These are phyloP conservation scores for Globisporangium cystogenes DNA, from an alignment of 352 stramenopile species.

Conservation along the genomic window DNA sequence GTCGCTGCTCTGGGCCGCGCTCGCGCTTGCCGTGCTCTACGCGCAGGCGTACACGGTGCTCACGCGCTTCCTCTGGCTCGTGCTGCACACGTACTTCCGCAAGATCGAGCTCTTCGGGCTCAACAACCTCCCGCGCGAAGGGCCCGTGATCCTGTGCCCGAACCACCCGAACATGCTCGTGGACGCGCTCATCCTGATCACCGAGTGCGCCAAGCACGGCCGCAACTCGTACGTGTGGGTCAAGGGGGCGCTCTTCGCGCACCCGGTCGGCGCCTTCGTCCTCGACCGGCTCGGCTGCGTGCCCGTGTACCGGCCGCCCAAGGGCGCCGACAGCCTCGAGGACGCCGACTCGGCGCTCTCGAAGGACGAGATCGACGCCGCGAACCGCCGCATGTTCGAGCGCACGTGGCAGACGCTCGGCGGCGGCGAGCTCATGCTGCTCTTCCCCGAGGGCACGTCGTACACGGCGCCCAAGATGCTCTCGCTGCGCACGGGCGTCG, in stretches of 20 bases:
- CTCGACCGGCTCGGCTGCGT: slow-evolving; percentile 52
- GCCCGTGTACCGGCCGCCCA: slow-evolving; percentile 59
- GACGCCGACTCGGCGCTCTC: slow-evolving; percentile 65
- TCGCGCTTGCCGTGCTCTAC: slow-evolving; percentile 40
- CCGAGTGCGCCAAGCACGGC: slow-evolving; percentile 45
- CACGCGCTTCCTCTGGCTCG: slow-evolving; percentile 56
- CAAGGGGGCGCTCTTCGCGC: slow-evolving; percentile 74
- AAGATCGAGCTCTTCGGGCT: slow-evolving; percentile 73
- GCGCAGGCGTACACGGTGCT: slow-evolving; percentile 58
- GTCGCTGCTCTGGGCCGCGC: slow-evolving; percentile 36
- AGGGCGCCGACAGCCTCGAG: slow-evolving; percentile 31
- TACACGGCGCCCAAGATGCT: slow-evolving; percentile 81
- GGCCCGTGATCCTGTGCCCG: slow-evolving; percentile 69
- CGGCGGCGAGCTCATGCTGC: slow-evolving; percentile 60
- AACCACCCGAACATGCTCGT: slow-evolving; percentile 86
- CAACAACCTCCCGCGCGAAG: slow-evolving; percentile 76
- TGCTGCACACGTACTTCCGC: slow-evolving; percentile 74
- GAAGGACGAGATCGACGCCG: slow-evolving; percentile 48
- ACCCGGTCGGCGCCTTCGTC: slow-evolving; percentile 31
- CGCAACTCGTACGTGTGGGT: slow-evolving; percentile 67
- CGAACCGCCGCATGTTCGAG: slow-evolving; percentile 73
- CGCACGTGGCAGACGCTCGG: slow-evolving; percentile 58
- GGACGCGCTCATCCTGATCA: slow-evolving; percentile 70
- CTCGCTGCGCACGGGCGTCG: slow-evolving; percentile 60
- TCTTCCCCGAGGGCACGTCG: slow-evolving; percentile 77